A percentile compares a stretch with the other conserved stretches of the same genome.
Evolutionary conservation across 257 asterid genomes (phyloP).

Genomic region (Scutellaria baicalensis): DNA sequence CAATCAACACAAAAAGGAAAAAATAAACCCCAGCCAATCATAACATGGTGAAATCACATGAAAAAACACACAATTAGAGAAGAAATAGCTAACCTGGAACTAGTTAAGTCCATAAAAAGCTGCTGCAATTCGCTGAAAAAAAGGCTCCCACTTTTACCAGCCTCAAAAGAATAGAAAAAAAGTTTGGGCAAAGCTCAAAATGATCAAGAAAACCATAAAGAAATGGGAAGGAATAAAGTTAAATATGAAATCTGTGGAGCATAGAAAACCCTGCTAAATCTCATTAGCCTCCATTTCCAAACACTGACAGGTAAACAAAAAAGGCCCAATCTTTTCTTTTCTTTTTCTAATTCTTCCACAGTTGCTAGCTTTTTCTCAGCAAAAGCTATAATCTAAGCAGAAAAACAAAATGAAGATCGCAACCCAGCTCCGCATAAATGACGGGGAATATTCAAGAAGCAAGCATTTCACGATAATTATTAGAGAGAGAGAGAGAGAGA

Average conservation of each 20-base stretch:
- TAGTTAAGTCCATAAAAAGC: constrained; percentile 21
- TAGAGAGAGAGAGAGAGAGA: background rate
- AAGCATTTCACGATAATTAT: background rate
- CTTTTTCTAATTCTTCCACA: background rate
- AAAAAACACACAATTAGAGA: background rate
- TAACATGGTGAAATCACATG: background rate
- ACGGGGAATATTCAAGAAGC: background rate
- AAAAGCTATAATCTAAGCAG: background rate
- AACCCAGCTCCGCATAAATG: constrained; percentile 15
- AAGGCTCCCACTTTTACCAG: constrained; percentile 17
- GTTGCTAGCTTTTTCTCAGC: constrained; percentile 2
- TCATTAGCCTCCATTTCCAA: constrained; percentile 47
- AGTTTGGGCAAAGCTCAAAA: constrained; percentile 16
- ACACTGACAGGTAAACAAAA: constrained; percentile 6
- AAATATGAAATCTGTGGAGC: background rate
- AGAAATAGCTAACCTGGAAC: constrained; percentile 28
- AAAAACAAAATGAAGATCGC: constrained; percentile 3
- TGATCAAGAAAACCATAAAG: background rate
- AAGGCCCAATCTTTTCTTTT: constrained; percentile 24
- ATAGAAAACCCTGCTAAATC: constrained; percentile 28
- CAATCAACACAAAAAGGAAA: constrained; percentile 12
- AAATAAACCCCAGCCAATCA: background rate
- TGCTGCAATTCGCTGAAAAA: constrained; percentile 17
- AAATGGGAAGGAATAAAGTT: background rate
- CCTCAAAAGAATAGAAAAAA: constrained; percentile 27